Evolutionary conservation across 345 rosid species (phyloP).

Genomic region (Nasturtium officinale): DNA sequence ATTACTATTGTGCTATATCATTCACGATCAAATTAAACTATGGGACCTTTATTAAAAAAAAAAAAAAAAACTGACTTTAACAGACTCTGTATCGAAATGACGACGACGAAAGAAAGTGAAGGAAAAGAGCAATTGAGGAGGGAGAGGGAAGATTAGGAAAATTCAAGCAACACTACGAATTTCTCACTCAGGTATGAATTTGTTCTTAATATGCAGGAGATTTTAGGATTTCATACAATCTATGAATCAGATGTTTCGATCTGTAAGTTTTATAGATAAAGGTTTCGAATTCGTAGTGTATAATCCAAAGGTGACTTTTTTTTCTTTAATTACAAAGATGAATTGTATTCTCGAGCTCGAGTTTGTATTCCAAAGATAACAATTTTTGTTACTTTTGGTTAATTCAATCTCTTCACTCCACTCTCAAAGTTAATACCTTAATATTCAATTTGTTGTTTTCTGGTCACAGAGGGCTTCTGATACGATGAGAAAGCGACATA

Average conservation of each 20-base stretch:
- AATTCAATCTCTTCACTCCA: background rate
- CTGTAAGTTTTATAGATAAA: background rate
- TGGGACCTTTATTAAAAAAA: too few relatives aligned
- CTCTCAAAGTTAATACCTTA: background rate
- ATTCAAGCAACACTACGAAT: background rate
- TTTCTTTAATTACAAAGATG: background rate
- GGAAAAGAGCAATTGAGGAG: background rate
- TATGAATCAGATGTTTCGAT: background rate
- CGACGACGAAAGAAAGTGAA: background rate
- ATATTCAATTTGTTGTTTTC: background rate
- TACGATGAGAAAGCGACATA: constrained; percentile 47
- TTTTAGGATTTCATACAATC: background rate
- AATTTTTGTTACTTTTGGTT: background rate
- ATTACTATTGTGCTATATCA: too few relatives aligned
- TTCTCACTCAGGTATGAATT: background rate
- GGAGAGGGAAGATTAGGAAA: background rate
- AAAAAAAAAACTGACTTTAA: background rate
- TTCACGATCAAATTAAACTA: too few relatives aligned
- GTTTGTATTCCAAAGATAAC: background rate
- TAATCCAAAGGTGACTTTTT: background rate
- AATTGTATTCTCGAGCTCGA: background rate
- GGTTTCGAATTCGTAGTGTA: background rate
- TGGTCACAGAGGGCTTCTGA: background rate
- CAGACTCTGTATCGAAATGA: background rate
- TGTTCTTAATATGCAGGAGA: background rate